These are phyloP conservation scores for Umbelopsis sp. DNA, from an alignment of 371 early-diverging fungal species.

Conservation along the genomic window DNA sequence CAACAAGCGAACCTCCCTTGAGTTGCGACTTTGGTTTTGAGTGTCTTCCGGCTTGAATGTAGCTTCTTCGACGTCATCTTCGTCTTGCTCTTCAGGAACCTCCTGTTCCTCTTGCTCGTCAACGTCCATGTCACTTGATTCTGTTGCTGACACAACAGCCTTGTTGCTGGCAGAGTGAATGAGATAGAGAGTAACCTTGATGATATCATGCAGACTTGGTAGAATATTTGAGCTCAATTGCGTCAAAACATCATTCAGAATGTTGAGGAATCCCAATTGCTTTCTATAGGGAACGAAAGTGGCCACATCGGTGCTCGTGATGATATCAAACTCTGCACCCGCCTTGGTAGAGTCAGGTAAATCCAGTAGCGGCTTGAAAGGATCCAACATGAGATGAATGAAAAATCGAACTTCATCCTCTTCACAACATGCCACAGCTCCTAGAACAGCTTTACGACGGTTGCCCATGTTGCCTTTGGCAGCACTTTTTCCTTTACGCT, in stretches of 20 bases:
- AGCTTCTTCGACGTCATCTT: slow-evolving; percentile 31
- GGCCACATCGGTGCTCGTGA: slow-evolving; percentile 27
- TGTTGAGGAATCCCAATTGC: slow-evolving; percentile 79
- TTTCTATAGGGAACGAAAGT: slow-evolving; percentile 61
- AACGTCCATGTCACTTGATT: slow-evolving; percentile 37
- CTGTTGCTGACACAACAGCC: neutral
- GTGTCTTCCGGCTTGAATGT: slow-evolving; percentile 20
- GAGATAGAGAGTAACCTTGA: slow-evolving; percentile 75
- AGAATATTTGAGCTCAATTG: slow-evolving; percentile 73
- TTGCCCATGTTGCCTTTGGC: slow-evolving; percentile 49
- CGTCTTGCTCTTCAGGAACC: neutral
- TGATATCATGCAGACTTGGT: slow-evolving; percentile 70
- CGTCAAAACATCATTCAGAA: slow-evolving; percentile 81
- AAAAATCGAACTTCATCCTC: slow-evolving; percentile 71
- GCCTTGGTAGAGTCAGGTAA: slow-evolving; percentile 28
- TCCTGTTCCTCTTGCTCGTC: slow-evolving; percentile 23
- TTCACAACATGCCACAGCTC: slow-evolving; percentile 71
- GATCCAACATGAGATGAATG: slow-evolving; percentile 78
- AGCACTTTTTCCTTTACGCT: slow-evolving; percentile 68
- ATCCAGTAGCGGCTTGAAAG: slow-evolving; percentile 60
- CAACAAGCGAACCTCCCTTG: slow-evolving; percentile 66
- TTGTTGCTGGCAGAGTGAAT: slow-evolving; percentile 55
- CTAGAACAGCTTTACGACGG: slow-evolving; percentile 80
- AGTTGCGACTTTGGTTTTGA: slow-evolving; percentile 44
- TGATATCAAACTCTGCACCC: slow-evolving; percentile 26